Conservation (phyloP, 1,284 basidiomycete genomes). For the Boletus hoseneyae region DNA sequence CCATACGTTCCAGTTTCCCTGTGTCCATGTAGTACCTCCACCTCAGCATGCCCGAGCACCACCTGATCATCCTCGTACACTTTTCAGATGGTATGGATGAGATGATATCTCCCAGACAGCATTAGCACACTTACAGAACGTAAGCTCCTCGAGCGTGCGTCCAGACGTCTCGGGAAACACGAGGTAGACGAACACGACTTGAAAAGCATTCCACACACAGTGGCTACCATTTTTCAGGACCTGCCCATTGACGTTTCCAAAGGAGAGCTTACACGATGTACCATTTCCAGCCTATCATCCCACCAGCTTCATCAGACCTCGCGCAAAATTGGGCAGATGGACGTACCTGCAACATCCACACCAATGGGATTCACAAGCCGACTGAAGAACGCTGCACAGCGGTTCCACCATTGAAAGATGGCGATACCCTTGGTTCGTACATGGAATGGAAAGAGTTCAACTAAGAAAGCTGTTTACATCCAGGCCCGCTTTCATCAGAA, state of each 20-base stretch:
- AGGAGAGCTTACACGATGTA: slow-evolving; percentile 15
- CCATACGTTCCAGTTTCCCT: slow-evolving; percentile 8
- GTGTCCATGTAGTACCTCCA: too few relatives aligned
- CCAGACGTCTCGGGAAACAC: slow-evolving; percentile 54
- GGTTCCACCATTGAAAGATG: slow-evolving; percentile 15
- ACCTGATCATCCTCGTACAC: slow-evolving; percentile 18
- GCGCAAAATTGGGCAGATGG: not conserved
- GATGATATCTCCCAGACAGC: too few relatives aligned
- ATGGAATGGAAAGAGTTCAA: slow-evolving; percentile 28
- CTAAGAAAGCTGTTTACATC: slow-evolving; percentile 17
- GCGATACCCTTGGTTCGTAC: slow-evolving; percentile 18
- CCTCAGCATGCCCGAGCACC: not conserved
- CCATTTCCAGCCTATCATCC: slow-evolving; percentile 22
- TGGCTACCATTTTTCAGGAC: slow-evolving; percentile 26
- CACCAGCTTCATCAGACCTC: not conserved
- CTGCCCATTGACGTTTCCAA: not conserved
- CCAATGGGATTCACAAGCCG: slow-evolving; percentile 21
- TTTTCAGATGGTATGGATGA: not conserved
- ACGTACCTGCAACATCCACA: slow-evolving; percentile 12
- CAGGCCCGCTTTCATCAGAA: not conserved
- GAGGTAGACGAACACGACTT: slow-evolving; percentile 48
- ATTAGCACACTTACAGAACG: slow-evolving; percentile 46
- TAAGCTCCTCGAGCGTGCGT: slow-evolving; percentile 55
- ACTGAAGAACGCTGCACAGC: slow-evolving; percentile 11
- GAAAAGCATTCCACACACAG: slow-evolving; percentile 45